phyloP scores from a whole-genome alignment of 1,139 yeast genomes.

The Yueomyces sp. region DNA sequence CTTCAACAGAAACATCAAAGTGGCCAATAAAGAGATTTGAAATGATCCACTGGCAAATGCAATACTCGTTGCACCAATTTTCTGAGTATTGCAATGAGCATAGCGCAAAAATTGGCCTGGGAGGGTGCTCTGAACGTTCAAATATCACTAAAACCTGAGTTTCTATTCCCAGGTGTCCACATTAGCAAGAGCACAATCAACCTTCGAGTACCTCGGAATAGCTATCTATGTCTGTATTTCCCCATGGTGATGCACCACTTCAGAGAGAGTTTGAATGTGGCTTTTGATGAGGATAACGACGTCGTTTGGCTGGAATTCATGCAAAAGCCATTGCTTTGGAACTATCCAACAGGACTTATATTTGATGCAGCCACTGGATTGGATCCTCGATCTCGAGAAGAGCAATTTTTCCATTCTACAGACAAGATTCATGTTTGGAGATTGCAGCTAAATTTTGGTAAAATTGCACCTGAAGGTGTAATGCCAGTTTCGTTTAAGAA shows the following conservation, averaged over 20 bases:
- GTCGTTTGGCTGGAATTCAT: slow-evolving; percentile 62
- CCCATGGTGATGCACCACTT: slow-evolving; percentile 34
- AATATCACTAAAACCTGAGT: slow-evolving; percentile 9
- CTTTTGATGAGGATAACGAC: slow-evolving; percentile 23
- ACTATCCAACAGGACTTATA: slow-evolving; percentile 62
- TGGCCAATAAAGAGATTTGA: slow-evolving; percentile 30
- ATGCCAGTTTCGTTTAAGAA: slow-evolving; percentile 31
- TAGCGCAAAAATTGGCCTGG: slow-evolving; percentile 36
- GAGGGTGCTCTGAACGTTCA: slow-evolving; percentile 40
- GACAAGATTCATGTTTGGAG: slow-evolving; percentile 34
- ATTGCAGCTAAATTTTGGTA: slow-evolving; percentile 31
- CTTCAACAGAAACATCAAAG: too few relatives aligned
- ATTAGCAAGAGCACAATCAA: slow-evolving; percentile 5
- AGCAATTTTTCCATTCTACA: slow-evolving; percentile 2
- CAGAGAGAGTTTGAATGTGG: slow-evolving; percentile 26
- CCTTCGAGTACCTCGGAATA: slow-evolving; percentile 29
- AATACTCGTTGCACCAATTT: slow-evolving; percentile 27
- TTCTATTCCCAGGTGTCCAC: slow-evolving; percentile 9
- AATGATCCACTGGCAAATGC: slow-evolving; percentile 76
- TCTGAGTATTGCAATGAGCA: slow-evolving; percentile 12
- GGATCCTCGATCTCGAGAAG: slow-evolving; percentile 21
- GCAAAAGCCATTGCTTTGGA: slow-evolving; percentile 60
- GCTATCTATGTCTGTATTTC: slow-evolving; percentile 45
- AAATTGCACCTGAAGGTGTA: slow-evolving; percentile 39
- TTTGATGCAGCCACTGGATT: slow-evolving; percentile 39